phyloP scores from a whole-genome alignment of 352 stramenopile genomes.

The Phytophthora sp. region DNA sequence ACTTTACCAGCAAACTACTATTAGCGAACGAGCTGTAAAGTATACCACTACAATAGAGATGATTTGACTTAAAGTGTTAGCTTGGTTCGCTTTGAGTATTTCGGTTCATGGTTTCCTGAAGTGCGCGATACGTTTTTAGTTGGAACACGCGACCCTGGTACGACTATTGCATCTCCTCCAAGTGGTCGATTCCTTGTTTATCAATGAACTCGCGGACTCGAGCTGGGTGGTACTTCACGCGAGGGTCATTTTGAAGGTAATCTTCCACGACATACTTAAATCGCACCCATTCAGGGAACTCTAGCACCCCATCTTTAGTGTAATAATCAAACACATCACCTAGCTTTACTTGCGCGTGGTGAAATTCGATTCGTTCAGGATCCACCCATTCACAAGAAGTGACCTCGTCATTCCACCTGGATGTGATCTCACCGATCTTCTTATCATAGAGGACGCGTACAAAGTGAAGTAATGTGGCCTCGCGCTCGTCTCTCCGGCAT shows the following conservation, averaged over 20 bases:
- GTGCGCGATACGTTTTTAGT: no score
- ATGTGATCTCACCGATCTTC: slow-evolving; percentile 6
- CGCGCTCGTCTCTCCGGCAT: neutral
- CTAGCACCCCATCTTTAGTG: slow-evolving; percentile 18
- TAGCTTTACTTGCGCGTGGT: slow-evolving; percentile 12
- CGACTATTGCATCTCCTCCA: slow-evolving; percentile 4
- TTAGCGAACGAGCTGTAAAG: no score
- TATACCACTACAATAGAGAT: no score
- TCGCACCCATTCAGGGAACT: slow-evolving; percentile 14
- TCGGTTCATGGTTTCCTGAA: no score
- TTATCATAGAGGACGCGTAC: slow-evolving; percentile 2
- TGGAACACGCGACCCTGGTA: neutral
- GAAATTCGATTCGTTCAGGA: slow-evolving; percentile 5
- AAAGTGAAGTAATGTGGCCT: neutral
- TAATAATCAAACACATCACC: slow-evolving; percentile 32
- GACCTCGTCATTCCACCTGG: neutral
- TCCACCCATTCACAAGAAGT: neutral
- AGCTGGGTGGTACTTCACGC: slow-evolving; percentile 20
- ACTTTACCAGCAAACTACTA: no score
- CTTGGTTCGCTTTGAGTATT: no score
- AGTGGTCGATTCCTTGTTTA: neutral
- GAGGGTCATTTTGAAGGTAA: slow-evolving; percentile 21
- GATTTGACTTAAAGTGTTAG: no score
- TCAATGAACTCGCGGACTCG: slow-evolving; percentile 8
- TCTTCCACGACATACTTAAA: slow-evolving; percentile 33